Evolutionary conservation across 805 yeast species (phyloP), one percentile per base, ranked within the genome.

Genomic region (Hanseniaspora singularis): DNA sequence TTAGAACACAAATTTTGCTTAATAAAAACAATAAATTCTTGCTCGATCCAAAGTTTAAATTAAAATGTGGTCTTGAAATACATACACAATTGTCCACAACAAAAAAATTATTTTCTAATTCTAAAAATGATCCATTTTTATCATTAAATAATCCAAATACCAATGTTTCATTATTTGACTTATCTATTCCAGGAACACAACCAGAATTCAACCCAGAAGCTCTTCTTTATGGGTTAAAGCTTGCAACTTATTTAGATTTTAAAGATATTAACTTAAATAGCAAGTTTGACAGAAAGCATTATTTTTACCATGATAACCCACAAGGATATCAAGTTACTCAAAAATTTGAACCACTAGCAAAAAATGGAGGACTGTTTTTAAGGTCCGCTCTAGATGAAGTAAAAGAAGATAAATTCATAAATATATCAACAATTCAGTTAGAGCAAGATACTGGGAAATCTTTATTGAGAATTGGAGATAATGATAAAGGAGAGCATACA

Each of bases 361-460:
- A 61, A 27, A 69, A 74, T 40, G 98, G 98, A 0, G 52, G 46
- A 18, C 40, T 89, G 26, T 58, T 58, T 19, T 59, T 89, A 33
- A 58, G 55, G 10, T 61, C 64, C 20, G 63, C 71, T 30, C 66
- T 69, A 46, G 95, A 87, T 57, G 76, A 72, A 8, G 66, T 75
- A 1, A 56, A 64, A 2, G 59, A 62, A 3, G 61, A 63, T 2
- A 64, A 61, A 26, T 71, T 77, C 42, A 81, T 87, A 8, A 62
- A 73, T 2, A 77, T 92, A 22, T 77, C 73, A 47, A 96, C 89
- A 62, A 63, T 92, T 33, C 98, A 92, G 59, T 64, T 92, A 19
- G 98, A 92, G 59, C 98, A 92, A 62, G 98, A 89, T 58, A 89
- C 96, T 0, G 97, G 94, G 1, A 79, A 85, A 55, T 74, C 89